Conservation (phyloP, 805 yeast genomes). For the Yarrowia sp. region DNA sequence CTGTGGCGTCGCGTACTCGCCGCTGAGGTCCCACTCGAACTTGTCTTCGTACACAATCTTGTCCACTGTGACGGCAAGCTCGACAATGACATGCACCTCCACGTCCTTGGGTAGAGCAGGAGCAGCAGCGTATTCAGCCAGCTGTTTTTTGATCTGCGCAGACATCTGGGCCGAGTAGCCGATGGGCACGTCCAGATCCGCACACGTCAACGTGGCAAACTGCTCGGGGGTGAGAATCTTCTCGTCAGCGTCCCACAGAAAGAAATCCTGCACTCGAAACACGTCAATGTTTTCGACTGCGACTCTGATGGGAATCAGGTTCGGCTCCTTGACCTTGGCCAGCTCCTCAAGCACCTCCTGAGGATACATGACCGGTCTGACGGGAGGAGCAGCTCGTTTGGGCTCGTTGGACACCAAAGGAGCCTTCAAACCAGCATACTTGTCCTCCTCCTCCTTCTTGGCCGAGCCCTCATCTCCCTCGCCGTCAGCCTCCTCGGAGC, state of each 20-base stretch:
- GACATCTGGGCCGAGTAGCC: constrained; percentile 67
- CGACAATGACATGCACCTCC: constrained; percentile 76
- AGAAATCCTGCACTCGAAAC: constrained; percentile 63
- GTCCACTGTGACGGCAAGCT: constrained; percentile 80
- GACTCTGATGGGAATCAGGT: constrained; percentile 70
- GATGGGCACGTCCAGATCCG: constrained; percentile 81
- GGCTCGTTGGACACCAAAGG: constrained; percentile 40
- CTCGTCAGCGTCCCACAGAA: constrained; percentile 78
- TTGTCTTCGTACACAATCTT: constrained; percentile 87
- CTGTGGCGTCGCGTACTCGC: constrained; percentile 71
- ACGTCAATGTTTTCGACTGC: constrained; percentile 63
- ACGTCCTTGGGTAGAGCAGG: constrained; percentile 72
- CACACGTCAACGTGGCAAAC: constrained; percentile 75
- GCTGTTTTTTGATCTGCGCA: constrained; percentile 75
- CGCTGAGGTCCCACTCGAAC: constrained; percentile 87
- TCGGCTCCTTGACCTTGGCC: constrained; percentile 52
- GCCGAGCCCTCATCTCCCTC: constrained; percentile 7
- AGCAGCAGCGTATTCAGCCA: constrained; percentile 73
- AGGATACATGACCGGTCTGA: constrained; percentile 45
- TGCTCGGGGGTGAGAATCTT: constrained; percentile 72
- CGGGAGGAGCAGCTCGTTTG: constrained; percentile 33
- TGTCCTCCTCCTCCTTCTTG: constrained; percentile 45
- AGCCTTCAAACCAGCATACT: constrained; percentile 53
- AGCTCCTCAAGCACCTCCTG: constrained; percentile 52
- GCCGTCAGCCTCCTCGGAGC: constrained; percentile 5